These are phyloP conservation scores for Beauveria varroae DNA, from an alignment of 2,329 filamentous ascomycete species.

Conservation along the genomic window DNA sequence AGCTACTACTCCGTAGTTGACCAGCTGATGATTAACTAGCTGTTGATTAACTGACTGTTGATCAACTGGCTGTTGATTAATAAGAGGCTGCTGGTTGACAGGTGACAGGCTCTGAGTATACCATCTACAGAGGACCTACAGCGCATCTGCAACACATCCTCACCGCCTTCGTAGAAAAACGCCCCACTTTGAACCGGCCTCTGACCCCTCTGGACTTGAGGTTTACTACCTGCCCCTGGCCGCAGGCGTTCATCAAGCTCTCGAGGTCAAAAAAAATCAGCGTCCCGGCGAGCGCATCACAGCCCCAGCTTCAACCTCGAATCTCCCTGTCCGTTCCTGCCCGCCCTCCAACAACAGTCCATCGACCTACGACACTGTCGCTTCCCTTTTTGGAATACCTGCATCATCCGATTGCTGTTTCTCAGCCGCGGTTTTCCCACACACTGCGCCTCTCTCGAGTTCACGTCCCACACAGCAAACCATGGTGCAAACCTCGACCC, in stretches of 20 bases:
- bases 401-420: neutral
- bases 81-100: no score
- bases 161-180: no score
- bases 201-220: no score
- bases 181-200: no score
- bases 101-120: no score
- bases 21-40: no score
- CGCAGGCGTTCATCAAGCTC: neutral
- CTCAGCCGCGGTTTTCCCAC: neutral
- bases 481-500: slow-evolving; percentile 44
- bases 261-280: slow-evolving; percentile 8
- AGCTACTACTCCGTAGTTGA: no score
- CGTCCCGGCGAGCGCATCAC: slow-evolving; percentile 10
- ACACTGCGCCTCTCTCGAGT: neutral
- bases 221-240: neutral
- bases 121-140: no score
- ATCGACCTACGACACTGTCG: neutral
- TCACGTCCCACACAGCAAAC: slow-evolving; percentile 12
- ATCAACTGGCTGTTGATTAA: no score
- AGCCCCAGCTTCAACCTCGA: slow-evolving; percentile 3
- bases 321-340: neutral
- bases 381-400: neutral
- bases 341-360: neutral
- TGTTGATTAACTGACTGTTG: no score
- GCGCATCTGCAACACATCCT: no score